These are phyloP conservation scores for Ustilago trichophora DNA, from an alignment of 1,284 basidiomycete genomes.

Conservation along the genomic window DNA sequence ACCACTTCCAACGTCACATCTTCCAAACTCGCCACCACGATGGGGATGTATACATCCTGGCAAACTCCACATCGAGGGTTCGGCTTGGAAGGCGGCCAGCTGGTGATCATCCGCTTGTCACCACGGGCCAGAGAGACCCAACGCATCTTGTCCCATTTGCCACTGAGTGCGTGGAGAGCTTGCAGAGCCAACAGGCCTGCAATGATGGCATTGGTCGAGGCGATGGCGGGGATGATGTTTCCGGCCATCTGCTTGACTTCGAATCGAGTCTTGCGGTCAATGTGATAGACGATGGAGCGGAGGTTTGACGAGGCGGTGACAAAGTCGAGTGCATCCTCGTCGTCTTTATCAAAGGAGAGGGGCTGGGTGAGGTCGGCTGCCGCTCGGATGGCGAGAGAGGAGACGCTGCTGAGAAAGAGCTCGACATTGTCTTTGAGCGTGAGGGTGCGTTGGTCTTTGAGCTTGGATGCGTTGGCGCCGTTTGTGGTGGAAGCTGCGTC, in stretches of 20 bases:
- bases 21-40: conserved; percentile 74
- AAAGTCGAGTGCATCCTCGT: conserved; percentile 94
- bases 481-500: not conserved
- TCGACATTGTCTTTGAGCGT: conserved; percentile 56
- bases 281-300: conserved; percentile 87
- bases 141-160: conserved; percentile 34
- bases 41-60: conserved; percentile 80
- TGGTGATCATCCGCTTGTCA: conserved; percentile 35
- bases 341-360: conserved; percentile 96
- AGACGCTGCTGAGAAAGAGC: conserved; percentile 72
- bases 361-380: conserved; percentile 74
- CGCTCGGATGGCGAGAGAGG: conserved; percentile 79
- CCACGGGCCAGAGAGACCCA: conserved; percentile 47
- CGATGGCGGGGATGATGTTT: conserved; percentile 94
- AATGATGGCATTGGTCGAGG: conserved; percentile 97
- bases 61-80: conserved; percentile 78
- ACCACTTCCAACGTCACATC: conserved; percentile 78
- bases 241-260: conserved; percentile 99
- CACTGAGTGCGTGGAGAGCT: conserved; percentile 78
- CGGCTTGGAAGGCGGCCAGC: conserved; percentile 26
- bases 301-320: conserved; percentile 94
- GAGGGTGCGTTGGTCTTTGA: conserved; percentile 57
- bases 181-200: conserved; percentile 93
- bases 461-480: conserved; percentile 9
- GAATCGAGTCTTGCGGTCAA: conserved; percentile 87